Conservation (phyloP, 1,284 basidiomycete genomes). For the Gymnopus androsaceus region DNA sequence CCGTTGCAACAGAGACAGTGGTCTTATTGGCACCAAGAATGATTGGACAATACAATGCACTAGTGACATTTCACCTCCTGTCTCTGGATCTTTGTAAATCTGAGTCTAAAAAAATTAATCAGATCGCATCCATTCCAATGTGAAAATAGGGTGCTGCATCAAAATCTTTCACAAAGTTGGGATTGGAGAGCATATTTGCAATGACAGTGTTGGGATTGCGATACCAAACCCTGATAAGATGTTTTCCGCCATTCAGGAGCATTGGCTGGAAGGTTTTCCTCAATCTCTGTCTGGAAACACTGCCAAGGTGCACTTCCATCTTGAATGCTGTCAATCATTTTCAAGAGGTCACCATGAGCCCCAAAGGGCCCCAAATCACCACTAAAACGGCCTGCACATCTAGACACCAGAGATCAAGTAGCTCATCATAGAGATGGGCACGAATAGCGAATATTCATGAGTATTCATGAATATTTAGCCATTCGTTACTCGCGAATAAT, state of each 20-base stretch:
- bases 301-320: conserved; percentile 28
- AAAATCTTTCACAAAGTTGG: conserved; percentile 21
- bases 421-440: too few relatives aligned
- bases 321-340: conserved; percentile 29
- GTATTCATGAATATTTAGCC: too few relatives aligned
- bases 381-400: background rate
- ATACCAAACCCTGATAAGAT: too few relatives aligned
- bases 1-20: background rate
- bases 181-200: too few relatives aligned
- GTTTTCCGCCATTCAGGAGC: too few relatives aligned
- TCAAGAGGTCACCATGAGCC: conserved; percentile 22
- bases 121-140: background rate
- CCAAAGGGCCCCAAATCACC: conserved; percentile 25
- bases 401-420: conserved; percentile 19
- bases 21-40: too few relatives aligned
- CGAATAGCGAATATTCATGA: too few relatives aligned
- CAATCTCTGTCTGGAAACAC: too few relatives aligned
- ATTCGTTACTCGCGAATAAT: too few relatives aligned
- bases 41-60: conserved; percentile 30
- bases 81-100: conserved; percentile 23
- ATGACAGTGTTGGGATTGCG: too few relatives aligned
- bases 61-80: conserved; percentile 22
- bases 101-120: background rate
- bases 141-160: conserved; percentile 15
- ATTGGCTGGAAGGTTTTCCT: too few relatives aligned